Conservation (phyloP, 2,329 filamentous ascomycete species). For the Zymoseptoria pseudotritici region DNA sequence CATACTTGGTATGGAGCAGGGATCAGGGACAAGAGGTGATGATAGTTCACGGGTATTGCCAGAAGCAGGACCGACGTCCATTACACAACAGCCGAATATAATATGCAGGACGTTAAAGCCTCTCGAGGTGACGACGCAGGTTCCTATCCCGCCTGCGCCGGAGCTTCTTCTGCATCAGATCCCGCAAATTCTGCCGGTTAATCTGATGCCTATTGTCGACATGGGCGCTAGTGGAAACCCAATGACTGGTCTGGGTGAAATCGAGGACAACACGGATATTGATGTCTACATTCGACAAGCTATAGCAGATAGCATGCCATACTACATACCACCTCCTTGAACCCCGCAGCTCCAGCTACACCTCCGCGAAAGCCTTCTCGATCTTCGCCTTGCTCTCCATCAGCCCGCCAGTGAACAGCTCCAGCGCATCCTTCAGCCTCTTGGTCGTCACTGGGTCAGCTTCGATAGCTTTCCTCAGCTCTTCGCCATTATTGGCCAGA, state of each 20-base stretch:
- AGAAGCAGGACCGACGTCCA: background rate
- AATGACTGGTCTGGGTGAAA: background rate
- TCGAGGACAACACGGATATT: background rate
- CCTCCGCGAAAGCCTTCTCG: constrained; percentile 10
- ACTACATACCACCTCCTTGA: background rate
- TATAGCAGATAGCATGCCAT: constrained; percentile 1
- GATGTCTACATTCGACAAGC: constrained; percentile 2
- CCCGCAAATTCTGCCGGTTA: background rate
- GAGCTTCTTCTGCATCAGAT: background rate
- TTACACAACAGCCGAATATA: background rate
- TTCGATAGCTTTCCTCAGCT: constrained; percentile 12
- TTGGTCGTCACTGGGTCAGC: constrained; percentile 13
- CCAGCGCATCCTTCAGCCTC: constrained; percentile 14
- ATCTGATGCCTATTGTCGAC: background rate
- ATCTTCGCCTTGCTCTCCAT: constrained; percentile 17
- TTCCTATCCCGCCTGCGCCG: background rate
- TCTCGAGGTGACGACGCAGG: background rate
- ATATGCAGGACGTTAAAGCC: background rate
- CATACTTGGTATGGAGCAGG: background rate
- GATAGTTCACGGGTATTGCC: background rate
- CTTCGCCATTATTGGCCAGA: constrained; percentile 13
- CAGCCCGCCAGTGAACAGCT: constrained; percentile 14
- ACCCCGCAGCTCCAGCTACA: background rate
- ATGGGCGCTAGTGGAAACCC: background rate
- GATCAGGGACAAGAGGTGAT: background rate